A percentile compares a stretch with the other conserved stretches of the same genome.
These are phyloP conservation scores for Lepiota brunneoincarnata DNA, from an alignment of 768 basidiomycete genomes.

Conservation along the genomic window DNA sequence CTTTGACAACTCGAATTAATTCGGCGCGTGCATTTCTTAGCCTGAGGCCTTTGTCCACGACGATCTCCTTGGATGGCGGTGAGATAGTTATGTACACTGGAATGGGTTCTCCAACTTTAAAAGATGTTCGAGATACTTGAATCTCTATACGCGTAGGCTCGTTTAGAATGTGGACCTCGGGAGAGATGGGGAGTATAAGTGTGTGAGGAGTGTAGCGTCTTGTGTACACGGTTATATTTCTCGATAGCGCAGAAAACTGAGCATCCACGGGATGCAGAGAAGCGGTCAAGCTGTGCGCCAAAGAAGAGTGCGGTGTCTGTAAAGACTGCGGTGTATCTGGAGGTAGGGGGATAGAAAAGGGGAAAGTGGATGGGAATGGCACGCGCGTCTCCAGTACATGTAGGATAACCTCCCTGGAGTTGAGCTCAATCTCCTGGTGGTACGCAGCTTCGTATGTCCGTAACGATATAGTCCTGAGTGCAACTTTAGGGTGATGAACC, in stretches of 20 bases:
- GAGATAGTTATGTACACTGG: slow-evolving; percentile 81
- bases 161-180: slow-evolving; percentile 54
- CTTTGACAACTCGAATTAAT: slow-evolving; percentile 64
- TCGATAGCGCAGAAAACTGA: slow-evolving; percentile 38
- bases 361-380: slow-evolving; percentile 57
- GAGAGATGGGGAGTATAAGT: slow-evolving; percentile 51
- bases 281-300: slow-evolving; percentile 70
- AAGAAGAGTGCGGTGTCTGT: slow-evolving; percentile 69
- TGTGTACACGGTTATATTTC: slow-evolving; percentile 66
- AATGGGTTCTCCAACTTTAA: slow-evolving; percentile 69
- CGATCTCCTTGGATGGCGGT: slow-evolving; percentile 63
- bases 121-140: slow-evolving; percentile 70
- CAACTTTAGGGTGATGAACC: slow-evolving; percentile 7
- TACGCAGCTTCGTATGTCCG: slow-evolving; percentile 66
- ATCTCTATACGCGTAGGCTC: slow-evolving; percentile 68
- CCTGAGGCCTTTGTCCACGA: slow-evolving; percentile 67
- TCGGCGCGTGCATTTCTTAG: slow-evolving; percentile 81
- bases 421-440: slow-evolving; percentile 65
- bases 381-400: slow-evolving; percentile 39
- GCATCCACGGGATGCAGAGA: slow-evolving; percentile 53
- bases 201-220: slow-evolving; percentile 71
- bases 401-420: slow-evolving; percentile 52
- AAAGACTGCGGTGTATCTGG: slow-evolving; percentile 83
- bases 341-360: slow-evolving; percentile 80
- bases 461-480: slow-evolving; percentile 57